Base-by-base conservation (phyloP, 164 flowering plant genomes). In the Nelumbo lutea region DNA sequence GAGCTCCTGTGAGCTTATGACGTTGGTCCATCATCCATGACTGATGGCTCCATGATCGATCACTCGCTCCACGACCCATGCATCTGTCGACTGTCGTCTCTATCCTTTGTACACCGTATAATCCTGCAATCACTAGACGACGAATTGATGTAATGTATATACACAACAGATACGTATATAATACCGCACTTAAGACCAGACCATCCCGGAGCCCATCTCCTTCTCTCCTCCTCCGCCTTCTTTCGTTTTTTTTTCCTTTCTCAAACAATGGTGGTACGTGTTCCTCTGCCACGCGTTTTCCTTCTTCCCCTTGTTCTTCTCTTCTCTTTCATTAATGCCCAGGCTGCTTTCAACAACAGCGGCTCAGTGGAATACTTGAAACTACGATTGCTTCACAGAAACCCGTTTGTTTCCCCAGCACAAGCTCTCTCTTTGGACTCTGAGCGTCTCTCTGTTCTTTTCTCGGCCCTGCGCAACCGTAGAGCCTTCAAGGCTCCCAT, bases 321-420 rank as follows among this genome's bases (percentile, higher is more conserved):
- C 40, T 10, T 57, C 46, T 9, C 46, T n/a, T 41, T 73, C 27
- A 2, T n/a, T 9, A 50, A 51, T 3, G 42, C 41, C 43, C 61
- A n/a, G 41, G 14, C 67, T 11, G 56, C 41, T 27, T 27, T 27
- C 40, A 4, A 5, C 15, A 38, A 11, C 52, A 66, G 45, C 66
- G 47, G 38, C 57, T 1, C 46, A 2, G 8, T 13, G 1, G 46
- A 59, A 9, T 75, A 70, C 68, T 42, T 75, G 61, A 75, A 70
- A 38, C 68, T 75, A 2, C 62, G 50, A 45, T 62, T 70, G 52
- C 63, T 65, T 48, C 77, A 70, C 6, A 56, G 13, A 66, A 66
- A 53, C 67, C 77, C 73, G 14, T 42, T 38, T 47, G 3, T 14
- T 6, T 11, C 76, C 9, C 59, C 73, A 8, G 42, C 70, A 46